phyloP scores from a whole-genome alignment of 176 grass and related monocot genomes.

The barley (Hordeum vulgare) region DNA sequence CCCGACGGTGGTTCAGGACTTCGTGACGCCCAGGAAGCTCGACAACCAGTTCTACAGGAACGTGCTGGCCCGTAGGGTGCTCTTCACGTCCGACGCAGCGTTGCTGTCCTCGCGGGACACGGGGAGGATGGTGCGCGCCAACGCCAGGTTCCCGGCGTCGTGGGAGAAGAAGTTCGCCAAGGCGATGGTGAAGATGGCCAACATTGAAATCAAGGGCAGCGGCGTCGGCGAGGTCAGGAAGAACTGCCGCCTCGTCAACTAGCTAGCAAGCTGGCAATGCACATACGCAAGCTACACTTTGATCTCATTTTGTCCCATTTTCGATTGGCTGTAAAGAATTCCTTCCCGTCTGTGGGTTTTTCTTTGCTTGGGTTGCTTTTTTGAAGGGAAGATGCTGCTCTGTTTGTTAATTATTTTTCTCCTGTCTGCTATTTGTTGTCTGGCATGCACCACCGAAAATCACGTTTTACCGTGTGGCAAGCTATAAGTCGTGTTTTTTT shows the following conservation, averaged over 20 bases:
- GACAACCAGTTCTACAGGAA: conserved; percentile 42
- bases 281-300: not conserved
- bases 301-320: not conserved
- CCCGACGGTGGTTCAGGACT: conserved; percentile 29
- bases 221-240: conserved; percentile 27
- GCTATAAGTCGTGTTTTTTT: too few relatives aligned
- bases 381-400: not conserved
- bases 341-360: not conserved
- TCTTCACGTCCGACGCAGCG: conserved; percentile 30
- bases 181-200: conserved; percentile 49
- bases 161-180: conserved; percentile 27
- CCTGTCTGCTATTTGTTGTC: not conserved
- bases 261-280: not conserved
- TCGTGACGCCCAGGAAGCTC: not conserved
- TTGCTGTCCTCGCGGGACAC: not conserved
- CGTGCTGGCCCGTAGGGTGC: conserved; percentile 13
- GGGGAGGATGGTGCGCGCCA: not conserved
- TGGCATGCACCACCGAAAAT: too few relatives aligned
- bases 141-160: not conserved
- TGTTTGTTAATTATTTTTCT: not conserved
- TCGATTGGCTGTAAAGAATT: not conserved
- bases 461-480: too few relatives aligned
- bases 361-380: not conserved
- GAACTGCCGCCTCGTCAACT: conserved; percentile 32
- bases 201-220: not conserved